A percentile compares a stretch with the other conserved stretches of the same genome.
These are phyloP conservation scores for Gossypium mustelinum DNA, from an alignment of 345 rosid species.

Conservation along the genomic window DNA sequence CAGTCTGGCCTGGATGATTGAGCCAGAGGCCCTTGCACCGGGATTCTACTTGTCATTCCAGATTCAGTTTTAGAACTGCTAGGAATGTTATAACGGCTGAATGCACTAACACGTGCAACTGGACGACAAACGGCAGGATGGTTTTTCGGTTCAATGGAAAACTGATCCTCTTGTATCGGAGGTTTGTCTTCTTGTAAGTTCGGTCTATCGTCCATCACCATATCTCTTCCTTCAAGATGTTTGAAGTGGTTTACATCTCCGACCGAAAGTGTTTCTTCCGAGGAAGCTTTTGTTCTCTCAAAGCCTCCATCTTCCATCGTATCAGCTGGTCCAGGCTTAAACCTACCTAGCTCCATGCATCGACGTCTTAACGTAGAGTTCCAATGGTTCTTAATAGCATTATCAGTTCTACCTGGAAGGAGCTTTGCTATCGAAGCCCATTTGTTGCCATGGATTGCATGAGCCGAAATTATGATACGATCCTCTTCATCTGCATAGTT, in stretches of 20 bases:
- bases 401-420: slow-evolving; percentile 81
- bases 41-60: slow-evolving; percentile 29
- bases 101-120: slow-evolving; percentile 64
- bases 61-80: slow-evolving; percentile 29
- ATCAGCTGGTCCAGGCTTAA: slow-evolving; percentile 18
- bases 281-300: slow-evolving; percentile 44
- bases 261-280: slow-evolving; percentile 41
- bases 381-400: slow-evolving; percentile 94
- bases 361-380: slow-evolving; percentile 74
- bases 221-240: slow-evolving; percentile 28
- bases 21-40: slow-evolving; percentile 48
- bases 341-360: slow-evolving; percentile 31
- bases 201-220: slow-evolving; percentile 28
- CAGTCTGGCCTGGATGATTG: slow-evolving; percentile 48
- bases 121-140: slow-evolving; percentile 41
- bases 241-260: slow-evolving; percentile 34
- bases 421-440: slow-evolving; percentile 86
- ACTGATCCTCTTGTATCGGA: slow-evolving; percentile 26
- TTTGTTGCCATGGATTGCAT: slow-evolving; percentile 76
- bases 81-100: slow-evolving; percentile 51
- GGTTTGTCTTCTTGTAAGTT: slow-evolving; percentile 24
- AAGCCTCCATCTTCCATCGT: slow-evolving; percentile 31
- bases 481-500: slow-evolving; percentile 73
- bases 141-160: slow-evolving; percentile 21
- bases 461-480: slow-evolving; percentile 57